Base-by-base conservation (phyloP, 169 alveolate species). In the Babesia bigemina region DNA sequence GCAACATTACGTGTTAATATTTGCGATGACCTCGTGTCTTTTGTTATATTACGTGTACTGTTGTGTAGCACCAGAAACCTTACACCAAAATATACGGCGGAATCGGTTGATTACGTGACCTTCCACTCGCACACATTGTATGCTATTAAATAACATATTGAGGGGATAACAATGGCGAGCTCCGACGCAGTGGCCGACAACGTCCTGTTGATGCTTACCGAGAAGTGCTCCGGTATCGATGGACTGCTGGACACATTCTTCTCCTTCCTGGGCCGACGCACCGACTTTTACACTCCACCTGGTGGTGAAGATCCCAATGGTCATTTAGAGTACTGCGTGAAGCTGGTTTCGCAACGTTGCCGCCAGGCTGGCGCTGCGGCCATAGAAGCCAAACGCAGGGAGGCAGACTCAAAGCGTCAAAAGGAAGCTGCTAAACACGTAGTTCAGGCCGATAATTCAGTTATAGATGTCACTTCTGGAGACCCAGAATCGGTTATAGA, bases 231-330 rank as follows among this genome's bases (percentile, higher is more conserved):
- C 53, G 99, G 99, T 26, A 96, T 97, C 48, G 98, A 97, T 44
- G 90, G 87, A 29, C 93, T 97, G 73, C 89, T 96, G 82, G 96
- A 95, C 70, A 79, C 88, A 59, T 88, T 97, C 74, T 97, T 96
- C 88, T 95, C 98, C 17, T 97, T 97, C 86, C 90, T 97, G 77
- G 91, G 94, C 57, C 85, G 99, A 55, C 96, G 96, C 87, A 96
- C 99, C 24, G 99, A 97, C 87, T 97, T 96, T 89, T 96, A 86
- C 87, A 66, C 95, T 19, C 93, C 90, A 0, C 71, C 86, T 74
- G 88, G 53, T 48, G 58, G 79, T 70, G 59, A 72, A 72, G 62
- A 95, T 85, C 44, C 79, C 82, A 71, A 94, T 91, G 50, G 84
- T 76, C 69, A 90, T 26, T 81, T 91, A 59, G 87, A 86, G 44